Base-by-base conservation (phyloP, 148 eudicot genomes). In the Salicornia ramosissima region DNA sequence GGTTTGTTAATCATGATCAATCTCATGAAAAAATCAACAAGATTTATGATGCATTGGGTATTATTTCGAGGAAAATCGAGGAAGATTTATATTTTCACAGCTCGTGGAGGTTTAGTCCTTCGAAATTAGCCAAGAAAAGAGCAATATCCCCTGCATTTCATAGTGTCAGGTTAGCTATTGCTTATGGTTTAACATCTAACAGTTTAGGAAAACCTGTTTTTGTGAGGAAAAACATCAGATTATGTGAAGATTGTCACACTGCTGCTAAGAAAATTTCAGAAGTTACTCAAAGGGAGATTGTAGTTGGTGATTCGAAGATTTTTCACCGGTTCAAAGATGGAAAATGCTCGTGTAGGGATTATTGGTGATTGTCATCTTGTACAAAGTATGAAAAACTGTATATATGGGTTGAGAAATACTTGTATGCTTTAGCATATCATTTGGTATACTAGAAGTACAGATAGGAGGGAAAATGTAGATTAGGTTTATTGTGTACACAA, bases 241-340 rank as follows among this genome's bases (percentile, higher is more conserved):
- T 87, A 57, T 87, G 96, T 69, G 83, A 82, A 72, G 80, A 84
- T 71, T 89, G 96, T 67, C 96, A 87, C 69, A 43, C 59, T 57
- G 84, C 79, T 69, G 79, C 71, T 6, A 87, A 81, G 79, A 89
- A 79, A 78, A 79, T 89, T 25, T 87, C 91, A 30, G 65, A 69
- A 71, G 60, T 74, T 39, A 78, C 80, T 31, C 63, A 54, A 29
- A 81, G 97, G 54, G 88, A 88, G 77, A 86, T 88, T 65, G 46
- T 85, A 50, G 90, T 91, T 18, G 97, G 94, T 24, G 91, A 91
- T 75, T 77, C 86, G 0, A 88, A 86, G 82, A 88, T 91, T 47
- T 91, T 79, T 77, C 97, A 91, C 75, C 87, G 81, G 76, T 86
- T 91, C 70, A 80, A 74, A 74, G 55, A 80, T 77, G 95, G 91